A percentile compares a stretch with the other conserved stretches of the same genome.
phyloP scores from a whole-genome alignment of 805 yeast genomes.

The Candida vartiovaarae region DNA sequence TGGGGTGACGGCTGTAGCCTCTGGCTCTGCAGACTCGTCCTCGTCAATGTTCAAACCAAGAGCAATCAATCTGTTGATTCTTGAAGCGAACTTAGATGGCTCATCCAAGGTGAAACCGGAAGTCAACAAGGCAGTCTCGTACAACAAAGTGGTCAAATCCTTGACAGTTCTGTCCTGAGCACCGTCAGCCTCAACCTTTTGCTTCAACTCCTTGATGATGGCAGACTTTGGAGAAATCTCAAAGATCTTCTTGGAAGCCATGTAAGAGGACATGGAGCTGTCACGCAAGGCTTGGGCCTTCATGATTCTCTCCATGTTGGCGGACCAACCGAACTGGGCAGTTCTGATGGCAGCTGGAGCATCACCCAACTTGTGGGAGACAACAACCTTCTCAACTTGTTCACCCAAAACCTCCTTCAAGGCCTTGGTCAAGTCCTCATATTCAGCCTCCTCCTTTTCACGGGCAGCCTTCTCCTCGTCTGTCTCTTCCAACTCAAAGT shows the following conservation, averaged over 20 bases:
- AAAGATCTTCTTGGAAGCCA: constrained; percentile 98
- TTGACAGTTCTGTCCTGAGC: constrained; percentile 97
- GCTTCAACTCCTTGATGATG: constrained; percentile 90
- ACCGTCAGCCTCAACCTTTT: constrained; percentile 95
- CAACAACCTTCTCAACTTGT: constrained; percentile 98
- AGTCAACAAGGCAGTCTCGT: constrained; percentile 96
- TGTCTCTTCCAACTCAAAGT: constrained; percentile 96
- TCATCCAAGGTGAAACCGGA: constrained; percentile 99
- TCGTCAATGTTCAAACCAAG: constrained; percentile 98
- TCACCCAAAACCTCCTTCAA: constrained; percentile 97
- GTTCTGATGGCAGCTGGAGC: constrained; percentile 99
- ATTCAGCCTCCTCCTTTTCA: constrained; percentile 89
- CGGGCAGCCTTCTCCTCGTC: constrained; percentile 95
- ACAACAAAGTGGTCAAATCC: constrained; percentile 92
- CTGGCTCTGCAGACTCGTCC: constrained; percentile 65
- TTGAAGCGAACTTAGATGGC: constrained; percentile 94
- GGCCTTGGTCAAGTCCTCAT: constrained; percentile 89
- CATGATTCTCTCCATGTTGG: constrained; percentile 99
- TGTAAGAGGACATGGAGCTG: constrained; percentile 97
- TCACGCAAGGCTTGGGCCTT: constrained; percentile 99
- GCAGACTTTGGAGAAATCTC: constrained; percentile 97
- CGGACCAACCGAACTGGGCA: constrained; percentile 99
- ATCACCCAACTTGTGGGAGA: constrained; percentile 93
- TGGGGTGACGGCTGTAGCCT: constrained; percentile 46
- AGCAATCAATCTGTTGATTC: constrained; percentile 97